Evolutionary conservation across 441 rosid genomes (phyloP).

Genomic region (Mallotus repandus): DNA sequence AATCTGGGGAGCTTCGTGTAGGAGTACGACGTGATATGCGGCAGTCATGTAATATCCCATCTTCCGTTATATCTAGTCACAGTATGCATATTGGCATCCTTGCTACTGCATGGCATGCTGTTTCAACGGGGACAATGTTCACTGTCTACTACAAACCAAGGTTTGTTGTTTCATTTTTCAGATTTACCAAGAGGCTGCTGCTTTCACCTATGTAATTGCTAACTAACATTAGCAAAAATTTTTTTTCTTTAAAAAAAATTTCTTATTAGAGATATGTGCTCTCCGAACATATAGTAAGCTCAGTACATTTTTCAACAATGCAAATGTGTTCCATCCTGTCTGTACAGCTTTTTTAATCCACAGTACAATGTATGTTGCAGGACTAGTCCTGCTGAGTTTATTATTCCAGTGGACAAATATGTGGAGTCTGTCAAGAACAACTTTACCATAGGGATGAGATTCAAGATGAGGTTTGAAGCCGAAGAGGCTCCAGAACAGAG

Average conservation of each 20-base stretch:
- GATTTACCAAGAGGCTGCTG: neutral
- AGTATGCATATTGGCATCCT: constrained; percentile 97
- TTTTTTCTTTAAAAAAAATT: no score
- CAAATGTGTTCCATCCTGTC: neutral
- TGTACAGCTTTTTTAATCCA: neutral
- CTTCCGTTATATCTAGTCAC: constrained; percentile 87
- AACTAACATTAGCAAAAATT: neutral
- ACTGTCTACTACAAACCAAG: constrained; percentile 90
- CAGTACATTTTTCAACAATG: neutral
- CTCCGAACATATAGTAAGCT: no score
- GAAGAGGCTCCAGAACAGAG: constrained; percentile 92
- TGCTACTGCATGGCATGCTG: constrained; percentile 93
- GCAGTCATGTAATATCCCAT: constrained; percentile 69
- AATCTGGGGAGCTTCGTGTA: constrained; percentile 78
- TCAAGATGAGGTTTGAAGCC: constrained; percentile 90
- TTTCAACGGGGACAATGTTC: constrained; percentile 70
- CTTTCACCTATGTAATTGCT: neutral
- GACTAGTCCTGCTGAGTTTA: constrained; percentile 87
- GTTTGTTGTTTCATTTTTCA: constrained; percentile 32
- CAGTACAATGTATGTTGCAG: constrained; percentile 30
- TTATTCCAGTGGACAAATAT: constrained; percentile 74
- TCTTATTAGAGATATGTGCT: neutral
- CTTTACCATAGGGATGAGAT: constrained; percentile 76
- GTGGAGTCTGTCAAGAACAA: constrained; percentile 61
- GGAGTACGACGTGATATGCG: constrained; percentile 98